Percentiles rank a stretch among this genome's conserved stretches.
These are phyloP conservation scores for Fusarium pininemorale DNA, from an alignment of 2,329 filamentous ascomycete genomes.

Conservation along the genomic window DNA sequence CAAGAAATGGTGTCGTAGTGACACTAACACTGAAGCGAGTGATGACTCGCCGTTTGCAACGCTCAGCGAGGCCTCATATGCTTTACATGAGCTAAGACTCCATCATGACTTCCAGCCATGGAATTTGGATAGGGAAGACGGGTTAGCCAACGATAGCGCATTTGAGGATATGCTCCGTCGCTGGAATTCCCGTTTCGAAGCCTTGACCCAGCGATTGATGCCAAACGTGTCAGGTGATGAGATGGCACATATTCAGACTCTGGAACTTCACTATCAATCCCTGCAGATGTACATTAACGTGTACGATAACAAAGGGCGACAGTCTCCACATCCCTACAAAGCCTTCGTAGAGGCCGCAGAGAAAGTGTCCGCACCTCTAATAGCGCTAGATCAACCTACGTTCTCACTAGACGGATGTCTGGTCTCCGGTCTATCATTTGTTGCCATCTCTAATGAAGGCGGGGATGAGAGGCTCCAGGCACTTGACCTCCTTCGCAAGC, in stretches of 20 bases:
- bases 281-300: background rate
- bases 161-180: background rate
- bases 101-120: conserved; percentile 3
- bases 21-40: accelerated
- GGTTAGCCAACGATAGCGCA: accelerated
- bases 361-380: background rate
- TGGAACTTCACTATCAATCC: background rate
- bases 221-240: background rate
- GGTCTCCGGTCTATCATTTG: background rate
- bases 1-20: background rate
- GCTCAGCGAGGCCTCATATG: background rate
- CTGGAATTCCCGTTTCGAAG: background rate
- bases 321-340: background rate
- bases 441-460: background rate
- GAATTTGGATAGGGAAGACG: background rate
- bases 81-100: background rate
- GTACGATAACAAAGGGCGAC: background rate
- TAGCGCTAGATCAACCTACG: background rate
- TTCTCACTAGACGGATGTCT: conserved; percentile 7
- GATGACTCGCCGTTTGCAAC: background rate
- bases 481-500: background rate
- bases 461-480: background rate
- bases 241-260: background rate
- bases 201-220: background rate
- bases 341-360: background rate